Base-by-base conservation (phyloP, 768 basidiomycete genomes). In the Naganishia onofrii region DNA sequence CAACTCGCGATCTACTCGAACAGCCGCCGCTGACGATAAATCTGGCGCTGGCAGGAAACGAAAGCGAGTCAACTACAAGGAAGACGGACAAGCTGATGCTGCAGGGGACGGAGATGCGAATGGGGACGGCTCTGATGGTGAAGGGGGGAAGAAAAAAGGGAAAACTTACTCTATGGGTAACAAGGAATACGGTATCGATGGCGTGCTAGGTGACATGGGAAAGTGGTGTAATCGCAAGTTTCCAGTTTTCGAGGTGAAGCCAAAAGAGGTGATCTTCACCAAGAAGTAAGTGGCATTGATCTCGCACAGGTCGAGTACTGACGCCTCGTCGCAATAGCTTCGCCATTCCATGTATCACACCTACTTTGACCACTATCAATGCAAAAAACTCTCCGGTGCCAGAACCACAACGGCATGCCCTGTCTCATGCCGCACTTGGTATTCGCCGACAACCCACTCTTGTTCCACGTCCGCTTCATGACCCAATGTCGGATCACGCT, bases 401-500 rank as follows among this genome's bases (percentile, higher is more conserved):
- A 85, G 81, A 53, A 51, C 36, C 44, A 87, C 84, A 79, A 88
- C 88, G 80, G 85, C 87, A 63, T 91, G 92, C 1, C 84, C 82
- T 86, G 5, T 87, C 90, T 0, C 87, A 90, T 74, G 84, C 85
- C 2, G 88, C 93, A 13, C 87, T 99, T 5, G 96, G 96, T 31
- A 88, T 91, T 66, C 87, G 93, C 15, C 89, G 91, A 0, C 88
- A 87, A 68, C 85, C 89, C 0, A 90, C 87, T 74, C 82, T 96
- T 70, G 86, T 90, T 58, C 96, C 96, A 21, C 85, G 94, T 26
- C 96, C 96, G 6, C 83, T 97, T n/a, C 90, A 94, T 75, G 93
- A 99, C 78, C 96, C 94, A 0, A 94, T 99, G 91, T 88, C 90
- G 60, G 93, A 98, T 75, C 94, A 97, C 81, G 93, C 95, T 0